Base-by-base conservation (phyloP, 2,329 filamentous ascomycete genomes). In the Chrysoporthe puriensis region DNA sequence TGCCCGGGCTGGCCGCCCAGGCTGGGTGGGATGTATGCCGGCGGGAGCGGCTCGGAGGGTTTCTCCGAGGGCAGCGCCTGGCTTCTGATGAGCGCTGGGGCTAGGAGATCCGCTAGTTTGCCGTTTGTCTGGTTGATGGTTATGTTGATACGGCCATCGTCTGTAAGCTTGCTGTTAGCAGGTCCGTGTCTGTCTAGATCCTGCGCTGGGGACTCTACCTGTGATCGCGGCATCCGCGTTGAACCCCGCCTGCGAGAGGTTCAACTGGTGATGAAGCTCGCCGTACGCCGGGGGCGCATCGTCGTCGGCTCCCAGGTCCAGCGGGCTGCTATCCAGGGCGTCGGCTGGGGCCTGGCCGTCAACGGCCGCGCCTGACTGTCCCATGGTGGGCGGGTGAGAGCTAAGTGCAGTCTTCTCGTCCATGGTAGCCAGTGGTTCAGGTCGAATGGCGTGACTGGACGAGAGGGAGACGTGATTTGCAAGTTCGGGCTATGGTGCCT, bases 111-210 rank as follows among this genome's bases (percentile, higher is more conserved):
- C 2, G 90, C 88, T 4, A 95, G 81, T 65, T 86, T 86, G 65
- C 84, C 81, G 72, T 85, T 89, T 72, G 88, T 90, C 76, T 93
- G 90, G 74, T 90, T 89, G 79, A 96, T 92, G 70, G 89, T 90
- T 80, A 96, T 93, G 74, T 93, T 89, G 73, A 96, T 85, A 74
- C 93, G 88, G 34, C 92, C 92, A 79, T 94, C 90, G 69, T 87
- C 91, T 88, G 63, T 32, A n/a, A 26, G 73, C 52, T 16, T 56
- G 42, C 16, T 42, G 52, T 70, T 43, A 70, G 43, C 36, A 50
- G 43, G 46, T 13, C 26, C 34, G 26, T 36, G 32, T 58, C 18
- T 52, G 8, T 2, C 58, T 36, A 32, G 4, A 5, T 43, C 16
- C n/a, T 11, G 18, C 26, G 2, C 40, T 21, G 34, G 32, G 18